Evolutionary conservation across 192 early-diverging fungal genomes (phyloP).

Genomic region (Backusella psychrophila): DNA sequence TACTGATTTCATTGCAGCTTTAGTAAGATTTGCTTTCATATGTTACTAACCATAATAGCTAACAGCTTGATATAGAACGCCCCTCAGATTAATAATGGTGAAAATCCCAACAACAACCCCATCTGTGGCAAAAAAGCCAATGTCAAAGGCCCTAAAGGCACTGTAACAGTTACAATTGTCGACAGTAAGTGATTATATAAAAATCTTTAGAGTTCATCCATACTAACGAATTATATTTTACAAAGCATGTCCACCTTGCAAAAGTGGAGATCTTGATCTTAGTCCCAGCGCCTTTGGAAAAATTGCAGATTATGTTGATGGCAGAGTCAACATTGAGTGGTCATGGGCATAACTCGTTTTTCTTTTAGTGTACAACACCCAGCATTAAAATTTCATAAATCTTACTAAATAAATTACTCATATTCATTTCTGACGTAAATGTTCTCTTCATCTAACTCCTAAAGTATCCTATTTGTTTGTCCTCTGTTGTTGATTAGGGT

Average conservation of each 20-base stretch:
- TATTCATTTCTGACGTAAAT: neutral
- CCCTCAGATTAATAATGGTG: conserved; percentile 47
- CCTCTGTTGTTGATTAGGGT: neutral
- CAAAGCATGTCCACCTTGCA: conserved; percentile 40
- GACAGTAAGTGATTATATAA: conserved; percentile 31
- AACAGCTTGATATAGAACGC: conserved; percentile 32
- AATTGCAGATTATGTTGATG: conserved; percentile 30
- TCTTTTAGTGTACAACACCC: neutral
- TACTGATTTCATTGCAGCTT: conserved; percentile 47
- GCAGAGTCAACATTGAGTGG: conserved; percentile 40
- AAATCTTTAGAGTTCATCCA: neutral
- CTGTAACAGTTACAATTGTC: conserved; percentile 45
- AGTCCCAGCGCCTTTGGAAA: conserved; percentile 43
- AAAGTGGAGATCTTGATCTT: conserved; percentile 41
- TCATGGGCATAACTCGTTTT: conserved; percentile 20
- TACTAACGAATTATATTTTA: neutral
- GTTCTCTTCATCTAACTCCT: neutral
- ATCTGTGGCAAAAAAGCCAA: conserved; percentile 48
- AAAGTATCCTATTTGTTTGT: neutral
- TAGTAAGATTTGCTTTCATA: conserved; percentile 11
- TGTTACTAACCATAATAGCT: neutral
- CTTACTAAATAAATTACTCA: neutral
- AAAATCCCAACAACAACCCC: conserved; percentile 44
- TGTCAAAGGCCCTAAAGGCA: conserved; percentile 47
- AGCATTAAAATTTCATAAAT: neutral